Percentiles rank a stretch among this genome's conserved stretches.
Conservation (phyloP, 164 flowering plant species). For the Taxillus chinensis region DNA sequence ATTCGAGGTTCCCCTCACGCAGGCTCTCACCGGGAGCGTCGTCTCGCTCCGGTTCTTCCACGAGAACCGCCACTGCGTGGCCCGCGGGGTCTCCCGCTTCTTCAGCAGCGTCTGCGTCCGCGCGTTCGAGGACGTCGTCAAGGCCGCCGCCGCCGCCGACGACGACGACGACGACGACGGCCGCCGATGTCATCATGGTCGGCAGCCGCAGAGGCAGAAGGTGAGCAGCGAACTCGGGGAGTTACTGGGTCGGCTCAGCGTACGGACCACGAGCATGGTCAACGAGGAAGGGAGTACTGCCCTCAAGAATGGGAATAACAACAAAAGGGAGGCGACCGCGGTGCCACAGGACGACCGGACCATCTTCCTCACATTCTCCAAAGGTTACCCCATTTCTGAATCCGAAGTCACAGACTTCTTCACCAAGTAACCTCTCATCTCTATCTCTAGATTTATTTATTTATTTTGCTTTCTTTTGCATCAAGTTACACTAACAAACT, state of each 20-base stretch:
- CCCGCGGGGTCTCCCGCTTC: conserved; percentile 10
- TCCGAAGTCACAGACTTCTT: conserved; percentile 32
- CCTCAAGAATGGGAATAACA: too few relatives aligned
- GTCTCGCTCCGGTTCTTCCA: conserved; percentile 16
- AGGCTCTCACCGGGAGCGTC: not conserved
- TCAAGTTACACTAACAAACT: too few relatives aligned
- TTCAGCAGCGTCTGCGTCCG: conserved; percentile 19
- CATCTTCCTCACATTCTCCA: conserved; percentile 50
- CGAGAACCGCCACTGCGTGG: conserved; percentile 15
- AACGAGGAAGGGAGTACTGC: too few relatives aligned
- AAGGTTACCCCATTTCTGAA: conserved; percentile 42
- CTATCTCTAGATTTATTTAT: too few relatives aligned
- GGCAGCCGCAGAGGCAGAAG: not conserved
- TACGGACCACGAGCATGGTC: not conserved
- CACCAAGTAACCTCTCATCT: conserved; percentile 10
- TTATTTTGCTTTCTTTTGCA: too few relatives aligned
- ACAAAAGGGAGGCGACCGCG: not conserved
- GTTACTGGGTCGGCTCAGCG: not conserved
- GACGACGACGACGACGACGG: not conserved
- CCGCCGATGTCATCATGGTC: not conserved
- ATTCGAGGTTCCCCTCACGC: not conserved
- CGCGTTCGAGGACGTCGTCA: conserved; percentile 27
- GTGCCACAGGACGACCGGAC: conserved; percentile 30
- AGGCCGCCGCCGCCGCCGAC: not conserved
- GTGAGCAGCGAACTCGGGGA: conserved; percentile 1